Evolutionary conservation across 495 filamentous ascomycete genomes (phyloP).

Genomic region (Tuber melanosporum): DNA sequence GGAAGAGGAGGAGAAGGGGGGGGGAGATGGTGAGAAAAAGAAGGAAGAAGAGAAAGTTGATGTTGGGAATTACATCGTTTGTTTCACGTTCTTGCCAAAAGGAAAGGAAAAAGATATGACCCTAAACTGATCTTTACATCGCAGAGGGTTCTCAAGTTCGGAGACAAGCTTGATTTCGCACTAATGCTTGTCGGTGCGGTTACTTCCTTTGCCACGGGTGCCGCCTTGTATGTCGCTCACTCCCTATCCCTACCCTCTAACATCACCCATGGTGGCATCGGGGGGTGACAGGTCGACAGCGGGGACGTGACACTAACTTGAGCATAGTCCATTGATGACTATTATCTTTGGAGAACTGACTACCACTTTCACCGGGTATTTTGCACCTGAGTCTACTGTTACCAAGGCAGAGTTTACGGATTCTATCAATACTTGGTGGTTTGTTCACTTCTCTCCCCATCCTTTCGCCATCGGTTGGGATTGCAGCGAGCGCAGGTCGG

Average conservation of each 20-base stretch:
- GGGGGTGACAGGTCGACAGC: neutral
- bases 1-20: neutral
- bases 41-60: constrained; percentile 9
- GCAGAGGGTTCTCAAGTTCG: constrained; percentile 30
- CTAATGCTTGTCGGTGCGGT: constrained; percentile 28
- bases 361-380: constrained; percentile 24
- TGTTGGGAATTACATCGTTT: constrained; percentile 26
- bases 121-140: constrained; percentile 3
- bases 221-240: constrained; percentile 20
- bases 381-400: constrained; percentile 14
- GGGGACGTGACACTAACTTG: constrained; percentile 4
- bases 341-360: constrained; percentile 41
- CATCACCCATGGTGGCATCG: neutral
- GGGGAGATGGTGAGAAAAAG: neutral
- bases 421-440: constrained; percentile 26
- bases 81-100: neutral
- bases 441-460: neutral
- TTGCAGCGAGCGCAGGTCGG: neutral
- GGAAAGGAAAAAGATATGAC: too few relatives aligned
- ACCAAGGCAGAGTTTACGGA: constrained; percentile 15
- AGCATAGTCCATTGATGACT: constrained; percentile 42
- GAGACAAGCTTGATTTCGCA: constrained; percentile 20
- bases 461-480: constrained; percentile 16
- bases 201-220: constrained; percentile 26
- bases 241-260: neutral